Percentiles rank a stretch among this genome's conserved stretches.
Evolutionary conservation across 768 basidiomycete species (phyloP).

Genomic region (Strobilomyces confusus): DNA sequence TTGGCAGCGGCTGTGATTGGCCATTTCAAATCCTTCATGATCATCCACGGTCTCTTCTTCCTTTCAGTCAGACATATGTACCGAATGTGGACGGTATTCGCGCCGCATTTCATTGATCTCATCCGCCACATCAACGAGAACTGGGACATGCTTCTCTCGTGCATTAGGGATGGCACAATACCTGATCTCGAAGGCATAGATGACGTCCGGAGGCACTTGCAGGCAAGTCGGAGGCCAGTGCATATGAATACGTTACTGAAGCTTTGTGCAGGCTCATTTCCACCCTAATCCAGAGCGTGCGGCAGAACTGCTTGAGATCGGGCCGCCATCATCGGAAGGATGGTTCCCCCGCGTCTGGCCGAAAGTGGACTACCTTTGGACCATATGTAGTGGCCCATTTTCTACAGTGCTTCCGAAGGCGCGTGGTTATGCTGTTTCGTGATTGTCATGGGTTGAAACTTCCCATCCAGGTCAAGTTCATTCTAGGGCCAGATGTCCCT

Average conservation of each 20-base stretch:
- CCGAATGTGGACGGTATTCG: neutral
- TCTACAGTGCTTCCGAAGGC: conserved; percentile 14
- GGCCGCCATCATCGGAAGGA: conserved; percentile 10
- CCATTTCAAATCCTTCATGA: conserved; percentile 14
- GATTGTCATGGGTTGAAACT: neutral
- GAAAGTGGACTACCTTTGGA: neutral
- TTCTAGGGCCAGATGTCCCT: conserved; percentile 6
- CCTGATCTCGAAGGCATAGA: conserved; percentile 13
- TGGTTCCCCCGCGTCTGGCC: conserved; percentile 20
- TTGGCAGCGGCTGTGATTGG: conserved; percentile 12
- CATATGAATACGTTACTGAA: neutral
- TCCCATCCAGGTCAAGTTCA: conserved; percentile 6
- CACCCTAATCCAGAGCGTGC: conserved; percentile 15
- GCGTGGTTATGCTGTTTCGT: neutral
- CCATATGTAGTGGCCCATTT: conserved; percentile 11
- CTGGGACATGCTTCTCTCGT: conserved; percentile 16
- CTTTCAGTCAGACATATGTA: conserved; percentile 4
- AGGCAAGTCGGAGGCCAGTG: neutral
- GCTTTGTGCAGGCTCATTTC: conserved; percentile 4
- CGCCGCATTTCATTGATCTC: conserved; percentile 11
- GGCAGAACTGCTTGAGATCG: conserved; percentile 15
- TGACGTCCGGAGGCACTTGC: conserved; percentile 10
- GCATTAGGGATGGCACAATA: conserved; percentile 11
- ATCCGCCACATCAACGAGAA: conserved; percentile 13
- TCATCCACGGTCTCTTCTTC: conserved; percentile 22